A percentile compares a stretch with the other conserved stretches of the same genome.
Conservation (phyloP, 2,329 filamentous ascomycete genomes). For the Bipolaris sorokiniana region DNA sequence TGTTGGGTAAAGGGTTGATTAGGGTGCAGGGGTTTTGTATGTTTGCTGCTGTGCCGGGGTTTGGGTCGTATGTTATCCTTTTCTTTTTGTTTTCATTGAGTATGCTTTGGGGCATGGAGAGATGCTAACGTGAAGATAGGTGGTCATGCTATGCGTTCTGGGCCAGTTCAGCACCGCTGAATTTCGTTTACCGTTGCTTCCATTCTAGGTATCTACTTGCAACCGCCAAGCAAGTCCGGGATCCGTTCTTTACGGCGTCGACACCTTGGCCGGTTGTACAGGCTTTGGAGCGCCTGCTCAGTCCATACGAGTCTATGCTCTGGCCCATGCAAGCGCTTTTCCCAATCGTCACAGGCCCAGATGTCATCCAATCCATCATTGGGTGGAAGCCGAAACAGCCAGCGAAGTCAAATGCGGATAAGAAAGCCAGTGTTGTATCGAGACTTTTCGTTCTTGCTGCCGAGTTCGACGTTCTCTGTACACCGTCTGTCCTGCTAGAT, state of each 20-base stretch:
- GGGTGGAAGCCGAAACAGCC: constrained; percentile 49
- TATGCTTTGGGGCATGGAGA: too few species aligned
- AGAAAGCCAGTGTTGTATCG: constrained; percentile 5
- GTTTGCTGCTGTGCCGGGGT: constrained; percentile 57
- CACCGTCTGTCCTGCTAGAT: constrained; percentile 38
- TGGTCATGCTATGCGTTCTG: constrained; percentile 37
- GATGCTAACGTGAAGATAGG: constrained; percentile 3
- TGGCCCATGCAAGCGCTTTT: constrained; percentile 60
- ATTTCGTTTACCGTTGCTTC: constrained; percentile 56
- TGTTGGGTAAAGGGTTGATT: constrained; percentile 52
- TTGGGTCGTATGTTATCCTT: constrained; percentile 55
- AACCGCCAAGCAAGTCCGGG: constrained; percentile 56
- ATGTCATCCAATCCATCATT: constrained; percentile 49
- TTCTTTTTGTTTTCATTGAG: not conserved
- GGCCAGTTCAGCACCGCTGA: constrained; percentile 28
- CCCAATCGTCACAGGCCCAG: constrained; percentile 51
- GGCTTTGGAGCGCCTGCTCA: constrained; percentile 53
- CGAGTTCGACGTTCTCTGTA: constrained; percentile 37
- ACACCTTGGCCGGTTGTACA: constrained; percentile 52
- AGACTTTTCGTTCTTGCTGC: constrained; percentile 35
- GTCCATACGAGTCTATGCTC: constrained; percentile 59
- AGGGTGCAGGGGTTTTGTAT: constrained; percentile 56
- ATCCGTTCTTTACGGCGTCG: constrained; percentile 58
- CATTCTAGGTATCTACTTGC: constrained; percentile 59
- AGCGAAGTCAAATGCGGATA: not conserved